Evolutionary conservation across 2,329 filamentous ascomycete species (phyloP), one percentile per base, ranked within the genome.

Genomic region (Monilinia polystroma): DNA sequence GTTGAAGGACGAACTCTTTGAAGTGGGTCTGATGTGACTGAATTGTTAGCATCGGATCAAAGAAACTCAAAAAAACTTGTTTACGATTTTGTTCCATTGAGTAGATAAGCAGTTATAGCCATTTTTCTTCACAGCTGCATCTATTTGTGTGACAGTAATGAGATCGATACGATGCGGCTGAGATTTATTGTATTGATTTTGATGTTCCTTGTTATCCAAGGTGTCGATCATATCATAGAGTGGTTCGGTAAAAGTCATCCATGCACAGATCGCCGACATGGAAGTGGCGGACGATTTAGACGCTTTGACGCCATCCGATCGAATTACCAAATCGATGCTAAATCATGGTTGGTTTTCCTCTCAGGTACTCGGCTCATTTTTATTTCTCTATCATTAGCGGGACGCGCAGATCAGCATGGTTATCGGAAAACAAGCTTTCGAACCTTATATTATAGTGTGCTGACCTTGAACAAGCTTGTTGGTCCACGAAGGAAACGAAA

Each of bases 241-340:
- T 47, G 29, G 11, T 32, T 35, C 35, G 32, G 26, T 29, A 11
- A n/a, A 38, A 47, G 26, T 47, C 45, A 32, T 14, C 26, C 26
- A 32, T 32, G 57, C 57, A 60, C 43, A 43, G 57, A 60, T 60
- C 43, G 10, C 29, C 57, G n/a, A 10, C 29, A 23, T 23, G 29
- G 29, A 29, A 47, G 32, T 35, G 35, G 7, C 6, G 57, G 57
- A 49, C 20, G n/a, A 10, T 59, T 47, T 45, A 32, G 41, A 60
- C 43, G 57, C 57, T 60, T 35, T 60, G 57, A 47, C 29, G 32
- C 43, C 57, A 49, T 43, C 10, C 29, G 43, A 49, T 60, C 49
- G 43, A 47, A 35, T 7, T 60, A 16, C 43, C 29, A 11, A 47
- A 20, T 23, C 32, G 26, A 23, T 47, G 29, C 20, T 47, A 32